Conservation (phyloP, 164 flowering plant genomes). For the Macadamia integrifolia region DNA sequence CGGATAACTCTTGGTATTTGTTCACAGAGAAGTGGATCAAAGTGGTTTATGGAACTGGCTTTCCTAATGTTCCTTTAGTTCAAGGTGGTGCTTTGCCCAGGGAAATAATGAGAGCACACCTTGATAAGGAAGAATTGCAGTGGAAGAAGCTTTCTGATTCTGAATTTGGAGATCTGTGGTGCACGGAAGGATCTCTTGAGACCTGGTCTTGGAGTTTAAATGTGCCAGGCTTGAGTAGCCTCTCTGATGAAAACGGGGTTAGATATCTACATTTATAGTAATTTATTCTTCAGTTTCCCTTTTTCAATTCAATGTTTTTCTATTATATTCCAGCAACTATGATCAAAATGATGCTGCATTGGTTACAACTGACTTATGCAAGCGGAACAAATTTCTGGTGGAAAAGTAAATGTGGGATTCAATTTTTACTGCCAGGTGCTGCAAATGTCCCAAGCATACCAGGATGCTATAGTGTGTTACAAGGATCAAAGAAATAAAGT, state of each 20-base stretch:
- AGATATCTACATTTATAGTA: background rate
- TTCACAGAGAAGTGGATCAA: conserved; percentile 86
- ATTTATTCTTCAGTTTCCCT: background rate
- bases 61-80: conserved; percentile 71
- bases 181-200: conserved; percentile 87
- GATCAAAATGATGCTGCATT: background rate
- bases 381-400: background rate
- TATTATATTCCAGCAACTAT: background rate
- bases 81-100: conserved; percentile 79
- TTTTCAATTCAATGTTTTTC: background rate
- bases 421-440: conserved; percentile 30
- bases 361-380: background rate
- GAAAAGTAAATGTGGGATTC: background rate
- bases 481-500: conserved; percentile 73
- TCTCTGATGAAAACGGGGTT: conserved; percentile 75
- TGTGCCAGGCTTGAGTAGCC: conserved; percentile 85
- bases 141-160: conserved; percentile 80
- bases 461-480: conserved; percentile 54
- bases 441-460: conserved; percentile 50
- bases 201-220: conserved; percentile 99
- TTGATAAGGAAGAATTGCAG: conserved; percentile 58
- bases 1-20: conserved; percentile 90
- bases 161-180: conserved; percentile 73
- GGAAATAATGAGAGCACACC: conserved; percentile 58
- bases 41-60: conserved; percentile 70